Base-by-base conservation (phyloP, 345 rosid species). In the Brassica carinata region DNA sequence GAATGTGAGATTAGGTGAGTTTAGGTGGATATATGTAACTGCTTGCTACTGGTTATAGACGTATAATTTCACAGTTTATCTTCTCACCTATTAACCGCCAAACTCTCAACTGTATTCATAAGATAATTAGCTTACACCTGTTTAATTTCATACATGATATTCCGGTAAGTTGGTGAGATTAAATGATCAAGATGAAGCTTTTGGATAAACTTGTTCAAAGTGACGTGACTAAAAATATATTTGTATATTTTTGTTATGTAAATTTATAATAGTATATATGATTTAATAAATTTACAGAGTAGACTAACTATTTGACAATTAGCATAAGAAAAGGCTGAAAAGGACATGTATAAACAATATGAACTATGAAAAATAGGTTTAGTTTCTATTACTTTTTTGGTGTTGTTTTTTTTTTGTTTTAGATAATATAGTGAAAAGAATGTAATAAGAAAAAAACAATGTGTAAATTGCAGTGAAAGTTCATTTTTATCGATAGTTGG, bases 21-120 rank as follows among this genome's bases (percentile, higher is more conserved):
- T 13, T 53, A 69, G 76, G 79, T 75, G 61, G 31, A 69, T 27
- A 33, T 34, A 53, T 73, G 30, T 73, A 74, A 34, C 71, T 69
- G 79, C 78, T 68, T 80, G 26, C 65, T 62, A 63, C 58, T 53
- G 58, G 58, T 68, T 69, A 34, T 63, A 61, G 74, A 48, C 5
- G 5, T 14, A 53, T 15, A 53, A 18, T 79, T 79, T 10, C 23
- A 61, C 69, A 67, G 61, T 61, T 57, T 33, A 73, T 74, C 53
- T 74, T 62, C 79, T 80, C 75, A 74, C 71, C 72, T 62, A 69
- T 64, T 59, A 43, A 73, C 33, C 27, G 61, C 38, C 45, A 58
- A 72, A 57, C 51, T 57, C 62, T 71, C 58, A 53, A 53, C 58
- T 53, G 58, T 18, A 53, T 53, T 53, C 58, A 5, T 64, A 55